Conservation (phyloP, 176 grass and related monocot species). For the Carex scoparia region DNA sequence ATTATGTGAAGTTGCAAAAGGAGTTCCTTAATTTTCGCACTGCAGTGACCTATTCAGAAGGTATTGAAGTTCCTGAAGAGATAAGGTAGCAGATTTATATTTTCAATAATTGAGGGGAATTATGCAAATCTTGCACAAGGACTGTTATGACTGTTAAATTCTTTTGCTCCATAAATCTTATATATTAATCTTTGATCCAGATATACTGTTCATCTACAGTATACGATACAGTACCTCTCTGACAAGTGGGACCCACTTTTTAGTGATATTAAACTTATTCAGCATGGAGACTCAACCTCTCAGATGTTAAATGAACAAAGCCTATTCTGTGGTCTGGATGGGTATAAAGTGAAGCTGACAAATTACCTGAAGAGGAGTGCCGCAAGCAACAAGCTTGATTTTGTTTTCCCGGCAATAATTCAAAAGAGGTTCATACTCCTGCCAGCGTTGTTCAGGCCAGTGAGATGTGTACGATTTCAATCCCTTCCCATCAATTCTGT, state of each 20-base stretch:
- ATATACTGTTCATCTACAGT: no score
- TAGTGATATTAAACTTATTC: background rate
- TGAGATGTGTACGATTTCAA: conserved; percentile 67
- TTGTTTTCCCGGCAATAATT: conserved; percentile 77
- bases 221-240: no score
- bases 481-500: conserved; percentile 68
- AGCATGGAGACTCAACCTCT: background rate
- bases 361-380: conserved; percentile 90
- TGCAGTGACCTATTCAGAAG: background rate
- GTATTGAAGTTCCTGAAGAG: background rate
- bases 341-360: background rate
- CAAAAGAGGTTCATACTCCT: conserved; percentile 92
- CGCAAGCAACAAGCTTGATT: conserved; percentile 84
- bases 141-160: background rate
- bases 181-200: no score
- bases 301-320: background rate
- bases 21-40: background rate
- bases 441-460: conserved; percentile 83
- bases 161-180: background rate
- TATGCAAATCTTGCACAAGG: background rate
- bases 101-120: background rate
- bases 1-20: background rate
- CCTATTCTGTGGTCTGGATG: background rate
- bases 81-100: background rate
- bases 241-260: no score